Conservation (phyloP, 2,329 filamentous ascomycete species). For the Aspergillus sp. region DNA sequence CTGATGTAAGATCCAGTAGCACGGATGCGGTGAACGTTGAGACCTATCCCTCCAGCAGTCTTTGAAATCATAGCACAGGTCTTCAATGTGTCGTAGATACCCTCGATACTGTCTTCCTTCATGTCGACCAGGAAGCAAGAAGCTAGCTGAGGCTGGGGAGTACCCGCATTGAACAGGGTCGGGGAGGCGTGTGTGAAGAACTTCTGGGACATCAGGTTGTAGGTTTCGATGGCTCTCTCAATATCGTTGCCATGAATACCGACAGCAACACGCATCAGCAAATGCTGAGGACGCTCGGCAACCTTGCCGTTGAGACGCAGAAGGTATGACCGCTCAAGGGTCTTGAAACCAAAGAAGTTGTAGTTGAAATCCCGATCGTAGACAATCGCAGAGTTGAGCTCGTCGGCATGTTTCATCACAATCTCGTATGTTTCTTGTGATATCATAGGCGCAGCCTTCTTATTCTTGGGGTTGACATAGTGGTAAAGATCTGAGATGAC, state of each 20-base stretch:
- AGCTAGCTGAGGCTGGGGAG: conserved; percentile 89
- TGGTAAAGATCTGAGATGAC: conserved; percentile 92
- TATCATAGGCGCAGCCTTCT: conserved; percentile 87
- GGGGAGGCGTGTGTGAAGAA: conserved; percentile 98
- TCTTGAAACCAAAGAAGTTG: conserved; percentile 99
- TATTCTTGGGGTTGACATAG: conserved; percentile 95
- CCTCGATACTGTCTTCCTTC: conserved; percentile 99
- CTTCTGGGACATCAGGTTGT: conserved; percentile 98
- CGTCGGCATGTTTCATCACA: conserved; percentile 94
- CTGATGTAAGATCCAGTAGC: conserved; percentile 97
- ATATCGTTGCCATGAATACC: conserved; percentile 96
- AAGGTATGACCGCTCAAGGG: conserved; percentile 94
- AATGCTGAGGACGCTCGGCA: conserved; percentile 95
- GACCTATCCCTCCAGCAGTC: conserved; percentile 95
- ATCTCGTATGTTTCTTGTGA: conserved; percentile 86
- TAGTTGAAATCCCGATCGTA: conserved; percentile 99
- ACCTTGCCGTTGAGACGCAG: conserved; percentile 95
- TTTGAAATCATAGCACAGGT: conserved; percentile 99
- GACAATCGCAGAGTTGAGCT: conserved; percentile 97
- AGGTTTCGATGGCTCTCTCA: conserved; percentile 94
- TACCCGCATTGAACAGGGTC: conserved; percentile 97
- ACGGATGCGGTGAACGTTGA: conserved; percentile 96
- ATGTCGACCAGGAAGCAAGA: conserved; percentile 99
- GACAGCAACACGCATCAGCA: conserved; percentile 99
- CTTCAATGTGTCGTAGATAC: conserved; percentile 98